Evolutionary conservation across 805 yeast species (phyloP).

Genomic region (Suhomyces xylopsoci): DNA sequence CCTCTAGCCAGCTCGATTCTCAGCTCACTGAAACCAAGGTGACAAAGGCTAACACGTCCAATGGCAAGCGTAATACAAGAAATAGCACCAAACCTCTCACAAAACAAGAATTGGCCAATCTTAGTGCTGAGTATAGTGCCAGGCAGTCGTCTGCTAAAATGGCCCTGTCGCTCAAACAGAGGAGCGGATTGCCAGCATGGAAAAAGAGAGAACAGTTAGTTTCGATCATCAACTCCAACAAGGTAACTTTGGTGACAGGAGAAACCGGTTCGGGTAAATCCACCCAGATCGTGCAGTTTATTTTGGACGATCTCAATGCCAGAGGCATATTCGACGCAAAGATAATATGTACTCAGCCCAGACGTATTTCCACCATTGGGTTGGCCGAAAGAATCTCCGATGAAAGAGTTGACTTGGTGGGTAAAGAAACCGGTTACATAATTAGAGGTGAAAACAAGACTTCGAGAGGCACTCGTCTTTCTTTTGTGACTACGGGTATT

Average conservation of each 20-base stretch:
- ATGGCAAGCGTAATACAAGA: background rate
- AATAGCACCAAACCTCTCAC: background rate
- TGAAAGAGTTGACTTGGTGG: constrained; percentile 65
- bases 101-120: constrained; percentile 1
- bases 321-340: constrained; percentile 50
- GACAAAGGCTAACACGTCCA: background rate
- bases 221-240: constrained; percentile 51
- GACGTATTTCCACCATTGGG: constrained; percentile 94
- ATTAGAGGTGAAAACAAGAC: constrained; percentile 88
- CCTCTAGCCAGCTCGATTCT: background rate
- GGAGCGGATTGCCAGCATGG: constrained; percentile 84
- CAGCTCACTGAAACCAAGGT: background rate
- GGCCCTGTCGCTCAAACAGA: constrained; percentile 32
- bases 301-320: constrained; percentile 62
- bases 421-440: constrained; percentile 81
- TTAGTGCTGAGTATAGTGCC: background rate
- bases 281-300: constrained; percentile 89
- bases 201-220: constrained; percentile 55
- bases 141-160: constrained; percentile 22
- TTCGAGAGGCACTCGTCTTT: constrained; percentile 57
- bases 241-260: constrained; percentile 81
- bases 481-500: constrained; percentile 92
- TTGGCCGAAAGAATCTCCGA: constrained; percentile 88
- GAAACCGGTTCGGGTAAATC: constrained; percentile 98
- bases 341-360: constrained; percentile 89